Evolutionary conservation across 2,329 filamentous ascomycete genomes (phyloP), one percentile per base, ranked within the genome.

Genomic region (Emmonsiellopsis sp.): DNA sequence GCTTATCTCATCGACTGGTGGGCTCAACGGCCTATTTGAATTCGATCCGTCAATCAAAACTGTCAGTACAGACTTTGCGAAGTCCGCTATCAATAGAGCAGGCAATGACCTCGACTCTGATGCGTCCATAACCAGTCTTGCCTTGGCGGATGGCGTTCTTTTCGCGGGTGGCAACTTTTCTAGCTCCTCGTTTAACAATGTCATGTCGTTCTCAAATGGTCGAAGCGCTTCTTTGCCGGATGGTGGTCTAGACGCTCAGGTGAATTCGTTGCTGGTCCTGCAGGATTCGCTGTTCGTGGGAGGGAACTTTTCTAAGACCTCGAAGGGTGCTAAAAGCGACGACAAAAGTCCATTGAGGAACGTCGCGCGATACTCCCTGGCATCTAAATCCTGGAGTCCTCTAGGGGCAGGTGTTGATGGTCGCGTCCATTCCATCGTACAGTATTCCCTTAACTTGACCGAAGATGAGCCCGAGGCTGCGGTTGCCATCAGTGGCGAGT

Each of bases 141-240:
- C 78, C 6, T 80, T 83, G 7, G 74, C 80, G 6, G 80, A 80
- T 15, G 80, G 85, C 55, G 74, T 82, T 2, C 81, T 84, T 0
- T 95, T 85, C 62, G 82, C 93, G 52, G 92, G 82, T 11, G 93
- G 93, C 26, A 93, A 90, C 62, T 97, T 97, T 66, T 85, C 84
- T 1, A 82, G 84, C 6, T 71, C 76, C 50, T 72, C 78, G 31
- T 81, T 84, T 52, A 78, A 80, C 61, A 93, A 97, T 67, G 85
- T 97, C 61, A 84, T 94, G 63, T 81, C 82, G 11, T 79, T 97
- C 57, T 78, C 79, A 57, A 78, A 79, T 59, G 77, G 78, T n/a
- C 79, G 83, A 45, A 76, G 83, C 2, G 78, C 79, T 1, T 76
- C 84, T 15, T 71, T 87, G 55, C 70, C 83, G 16, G 82, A 83